These are phyloP conservation scores for Fragosphaeria purpurea DNA, from an alignment of 2,329 filamentous ascomycete species.

Conservation along the genomic window DNA sequence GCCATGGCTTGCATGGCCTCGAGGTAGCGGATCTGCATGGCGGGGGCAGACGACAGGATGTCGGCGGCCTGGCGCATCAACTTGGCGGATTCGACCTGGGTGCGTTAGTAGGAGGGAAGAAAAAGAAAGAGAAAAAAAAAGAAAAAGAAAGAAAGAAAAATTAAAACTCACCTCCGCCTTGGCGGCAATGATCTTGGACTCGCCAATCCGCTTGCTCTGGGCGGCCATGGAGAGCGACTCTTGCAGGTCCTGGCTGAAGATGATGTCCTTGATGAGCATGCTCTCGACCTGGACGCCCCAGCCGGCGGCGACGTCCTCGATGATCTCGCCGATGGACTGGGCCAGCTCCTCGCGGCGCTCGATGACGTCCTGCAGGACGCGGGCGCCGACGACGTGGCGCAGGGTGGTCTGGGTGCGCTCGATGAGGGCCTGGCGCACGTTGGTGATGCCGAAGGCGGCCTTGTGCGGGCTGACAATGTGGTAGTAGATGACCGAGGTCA, in stretches of 20 bases:
- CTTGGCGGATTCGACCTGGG: constrained; percentile 76
- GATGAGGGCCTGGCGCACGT: constrained; percentile 89
- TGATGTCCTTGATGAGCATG: constrained; percentile 99
- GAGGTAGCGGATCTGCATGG: constrained; percentile 97
- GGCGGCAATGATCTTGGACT: constrained; percentile 95
- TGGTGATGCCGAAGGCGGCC: constrained; percentile 90
- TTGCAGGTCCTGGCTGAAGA: constrained; percentile 92
- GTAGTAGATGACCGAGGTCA: constrained; percentile 98
- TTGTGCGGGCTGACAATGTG: constrained; percentile 94
- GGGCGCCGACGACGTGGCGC: constrained; percentile 89
- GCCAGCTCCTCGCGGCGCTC: constrained; percentile 97
- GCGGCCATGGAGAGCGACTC: constrained; percentile 97
- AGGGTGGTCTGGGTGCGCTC: constrained; percentile 94
- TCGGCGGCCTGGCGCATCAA: constrained; percentile 89
- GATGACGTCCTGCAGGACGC: constrained; percentile 94
- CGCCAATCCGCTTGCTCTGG: constrained; percentile 95
- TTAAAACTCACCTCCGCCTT: constrained; percentile 56
- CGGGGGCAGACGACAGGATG: constrained; percentile 80
- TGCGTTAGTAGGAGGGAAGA: no score
- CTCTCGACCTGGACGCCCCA: constrained; percentile 97
- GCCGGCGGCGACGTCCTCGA: constrained; percentile 84
- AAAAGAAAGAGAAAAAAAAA: no score
- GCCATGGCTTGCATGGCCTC: constrained; percentile 99
- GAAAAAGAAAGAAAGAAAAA: no score
- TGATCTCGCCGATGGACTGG: constrained; percentile 90